Evolutionary conservation across 768 basidiomycete genomes (phyloP), one percentile per base, ranked within the genome.

Genomic region (Termitomyces sp.): DNA sequence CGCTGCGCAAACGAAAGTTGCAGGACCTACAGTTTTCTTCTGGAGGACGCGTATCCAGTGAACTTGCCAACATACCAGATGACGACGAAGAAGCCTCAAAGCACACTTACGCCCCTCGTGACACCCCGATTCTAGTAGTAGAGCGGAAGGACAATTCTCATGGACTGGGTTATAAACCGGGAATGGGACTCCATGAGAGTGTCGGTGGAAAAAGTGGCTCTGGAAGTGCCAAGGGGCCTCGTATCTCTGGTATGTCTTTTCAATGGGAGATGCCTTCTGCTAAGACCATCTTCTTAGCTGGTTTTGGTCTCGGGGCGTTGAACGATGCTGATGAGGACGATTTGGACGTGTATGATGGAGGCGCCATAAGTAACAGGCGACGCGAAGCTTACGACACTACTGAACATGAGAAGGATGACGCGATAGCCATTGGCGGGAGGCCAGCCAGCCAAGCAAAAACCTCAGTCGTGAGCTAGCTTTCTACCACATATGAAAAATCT

Each of bases 281-380:
- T 43, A n/a, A 49, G 2, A 47, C 20, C 10, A 30, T 43, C 57
- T 45, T 59, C 44, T 13, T 54, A 90, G 90, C 87, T 67, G 93
- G 92, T 1, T 96, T 94, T 65, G 94, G 93, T 38, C 76, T 95
- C 18, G 92, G 93, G 5, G 92, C 90, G 1, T 71, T 94, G 18
- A 97, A 96, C 66, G 94, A 97, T 55, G 94, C 92, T 2, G 95
- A 98, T 50, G 92, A 95, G 48, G 94, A 98, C 67, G 94, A 94
- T 66, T 53, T 92, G 35, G 92, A 94, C 62, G 77, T 94, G 5
- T 95, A 94, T 63, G 91, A 92, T 63, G 72, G 75, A 40, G 65
- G 62, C 1, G 55, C 69, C 33, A 66, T 67, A 14, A 63, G 64
- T 9, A 71, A 74, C 16, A 73, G 77, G 59, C 79, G 73, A 57